Evolutionary conservation across 352 stramenopile genomes (phyloP).

Genomic region (Phytophthora gonapodyides): DNA sequence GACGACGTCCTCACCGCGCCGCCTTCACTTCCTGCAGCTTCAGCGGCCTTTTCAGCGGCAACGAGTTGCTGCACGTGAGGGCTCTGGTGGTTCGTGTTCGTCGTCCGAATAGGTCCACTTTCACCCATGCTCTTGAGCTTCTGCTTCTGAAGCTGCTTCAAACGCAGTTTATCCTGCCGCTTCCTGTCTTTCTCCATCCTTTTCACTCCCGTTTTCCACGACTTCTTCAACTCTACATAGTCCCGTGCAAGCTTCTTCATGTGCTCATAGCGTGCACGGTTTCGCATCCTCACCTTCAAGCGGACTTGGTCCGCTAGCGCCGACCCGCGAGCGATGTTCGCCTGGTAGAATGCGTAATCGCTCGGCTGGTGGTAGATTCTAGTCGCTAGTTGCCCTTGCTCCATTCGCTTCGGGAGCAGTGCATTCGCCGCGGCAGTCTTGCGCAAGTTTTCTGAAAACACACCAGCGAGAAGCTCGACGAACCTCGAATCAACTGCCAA

Average conservation of each 20-base stretch:
- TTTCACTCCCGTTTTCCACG: constrained; percentile 85
- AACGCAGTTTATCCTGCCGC: constrained; percentile 77
- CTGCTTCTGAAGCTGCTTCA: constrained; percentile 73
- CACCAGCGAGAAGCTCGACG: constrained; percentile 58
- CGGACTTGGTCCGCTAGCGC: constrained; percentile 59
- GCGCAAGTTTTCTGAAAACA: constrained; percentile 69
- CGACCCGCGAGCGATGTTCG: constrained; percentile 61
- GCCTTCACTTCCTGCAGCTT: constrained; percentile 26
- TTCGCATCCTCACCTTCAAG: constrained; percentile 65
- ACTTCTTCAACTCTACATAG: constrained; percentile 81
- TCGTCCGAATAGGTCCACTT: constrained; percentile 35
- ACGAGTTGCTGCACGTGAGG: constrained; percentile 45
- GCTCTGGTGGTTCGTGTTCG: constrained; percentile 47
- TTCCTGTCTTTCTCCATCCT: constrained; percentile 89
- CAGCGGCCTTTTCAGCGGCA: constrained; percentile 40
- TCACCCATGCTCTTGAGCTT: constrained; percentile 32
- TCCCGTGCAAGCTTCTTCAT: constrained; percentile 76
- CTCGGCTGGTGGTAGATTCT: constrained; percentile 76
- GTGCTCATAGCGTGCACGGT: constrained; percentile 67
- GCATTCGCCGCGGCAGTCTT: constrained; percentile 61
- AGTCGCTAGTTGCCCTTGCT: constrained; percentile 48
- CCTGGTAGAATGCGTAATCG: constrained; percentile 78
- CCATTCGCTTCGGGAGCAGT: constrained; percentile 55
- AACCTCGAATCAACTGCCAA: constrained; percentile 67
- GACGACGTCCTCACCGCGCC: constrained; percentile 77